Evolutionary conservation across 2,329 filamentous ascomycete species (phyloP).

Genomic region (Rutstroemia sp.): DNA sequence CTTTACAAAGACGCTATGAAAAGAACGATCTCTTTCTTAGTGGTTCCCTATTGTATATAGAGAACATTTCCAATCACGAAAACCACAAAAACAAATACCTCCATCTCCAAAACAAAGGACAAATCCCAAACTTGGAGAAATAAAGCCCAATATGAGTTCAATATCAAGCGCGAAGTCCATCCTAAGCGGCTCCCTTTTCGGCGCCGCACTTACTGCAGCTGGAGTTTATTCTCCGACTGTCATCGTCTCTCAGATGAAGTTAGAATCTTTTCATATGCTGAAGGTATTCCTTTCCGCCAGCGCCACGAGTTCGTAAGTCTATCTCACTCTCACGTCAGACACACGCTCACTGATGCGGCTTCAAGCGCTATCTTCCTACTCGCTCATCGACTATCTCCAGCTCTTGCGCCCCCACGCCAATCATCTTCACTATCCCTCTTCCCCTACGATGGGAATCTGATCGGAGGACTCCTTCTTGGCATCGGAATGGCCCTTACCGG

Average conservation of each 20-base stretch:
- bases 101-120: neutral
- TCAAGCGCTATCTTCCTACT: slow-evolving; percentile 40
- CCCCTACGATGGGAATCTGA: slow-evolving; percentile 55
- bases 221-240: slow-evolving; percentile 54
- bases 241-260: slow-evolving; percentile 52
- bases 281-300: slow-evolving; percentile 57
- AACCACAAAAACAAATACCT: neutral
- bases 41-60: neutral
- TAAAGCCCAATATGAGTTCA: slow-evolving; percentile 2
- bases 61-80: neutral
- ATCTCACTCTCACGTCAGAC: neutral
- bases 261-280: slow-evolving; percentile 58
- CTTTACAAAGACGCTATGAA: neutral
- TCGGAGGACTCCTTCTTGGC: slow-evolving; percentile 56
- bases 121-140: neutral
- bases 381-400: slow-evolving; percentile 2
- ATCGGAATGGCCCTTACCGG: slow-evolving; percentile 60
- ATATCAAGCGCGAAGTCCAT: slow-evolving; percentile 3
- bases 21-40: neutral
- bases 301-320: slow-evolving; percentile 50
- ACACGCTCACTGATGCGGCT: neutral
- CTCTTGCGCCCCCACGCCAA: slow-evolving; percentile 1
- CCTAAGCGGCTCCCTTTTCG: slow-evolving; percentile 47
- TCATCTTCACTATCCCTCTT: slow-evolving; percentile 35
- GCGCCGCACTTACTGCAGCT: slow-evolving; percentile 51